These are phyloP conservation scores for Xylaria flabelliformis DNA, from an alignment of 495 filamentous ascomycete genomes.

Conservation along the genomic window DNA sequence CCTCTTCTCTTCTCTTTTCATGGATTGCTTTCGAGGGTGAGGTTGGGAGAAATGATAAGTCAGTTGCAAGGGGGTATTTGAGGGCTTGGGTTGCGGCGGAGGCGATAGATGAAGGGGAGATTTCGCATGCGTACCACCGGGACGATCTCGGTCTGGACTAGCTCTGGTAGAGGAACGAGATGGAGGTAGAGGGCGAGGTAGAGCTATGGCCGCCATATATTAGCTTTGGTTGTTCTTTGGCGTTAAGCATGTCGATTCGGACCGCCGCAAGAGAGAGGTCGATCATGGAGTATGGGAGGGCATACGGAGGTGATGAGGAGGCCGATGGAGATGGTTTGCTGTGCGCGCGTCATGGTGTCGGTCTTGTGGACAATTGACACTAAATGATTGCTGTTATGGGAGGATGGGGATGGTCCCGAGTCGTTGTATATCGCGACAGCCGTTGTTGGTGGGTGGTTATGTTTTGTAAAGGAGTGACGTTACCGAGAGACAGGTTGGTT, in stretches of 20 bases:
- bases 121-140: slow-evolving; percentile 62
- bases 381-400: neutral
- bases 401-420: neutral
- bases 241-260: neutral
- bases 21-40: neutral
- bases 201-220: slow-evolving; percentile 57
- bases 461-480: slow-evolving; percentile 6
- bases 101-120: neutral
- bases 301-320: slow-evolving; percentile 85
- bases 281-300: neutral
- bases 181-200: slow-evolving; percentile 88
- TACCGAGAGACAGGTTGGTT: neutral
- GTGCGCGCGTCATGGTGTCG: slow-evolving; percentile 83
- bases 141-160: slow-evolving; percentile 73
- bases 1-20: slow-evolving; percentile 4
- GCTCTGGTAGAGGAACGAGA: slow-evolving; percentile 80
- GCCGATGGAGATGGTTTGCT: slow-evolving; percentile 86
- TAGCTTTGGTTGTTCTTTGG: neutral
- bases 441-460: neutral
- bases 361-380: slow-evolving; percentile 4
- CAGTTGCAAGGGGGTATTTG: neutral
- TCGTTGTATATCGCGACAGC: neutral
- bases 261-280: slow-evolving; percentile 2
- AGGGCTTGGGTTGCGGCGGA: neutral
- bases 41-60: neutral